Percentiles rank a stretch among this genome's conserved stretches.
phyloP scores from a whole-genome alignment of 2,329 filamentous ascomycete genomes.

The Pseudocercospora macadamiae region DNA sequence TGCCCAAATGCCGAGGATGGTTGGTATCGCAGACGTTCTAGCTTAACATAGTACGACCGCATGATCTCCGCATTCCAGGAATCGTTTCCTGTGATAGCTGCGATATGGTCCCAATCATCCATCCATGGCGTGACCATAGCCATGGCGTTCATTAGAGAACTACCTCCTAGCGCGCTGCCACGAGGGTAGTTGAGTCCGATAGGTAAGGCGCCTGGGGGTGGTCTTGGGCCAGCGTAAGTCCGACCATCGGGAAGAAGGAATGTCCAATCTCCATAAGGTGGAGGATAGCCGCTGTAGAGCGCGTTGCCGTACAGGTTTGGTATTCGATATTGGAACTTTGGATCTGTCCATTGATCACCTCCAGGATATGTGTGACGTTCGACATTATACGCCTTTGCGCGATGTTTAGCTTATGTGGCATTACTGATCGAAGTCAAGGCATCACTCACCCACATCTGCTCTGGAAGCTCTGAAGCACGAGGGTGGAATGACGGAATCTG shows the following conservation, averaged over 20 bases:
- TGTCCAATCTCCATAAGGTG: slow-evolving; percentile 8
- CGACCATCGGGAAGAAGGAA: slow-evolving; percentile 52
- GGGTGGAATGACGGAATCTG: slow-evolving; percentile 18
- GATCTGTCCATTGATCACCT: slow-evolving; percentile 3
- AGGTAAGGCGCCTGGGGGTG: slow-evolving; percentile 29
- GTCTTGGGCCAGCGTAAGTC: slow-evolving; percentile 55
- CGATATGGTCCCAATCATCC: slow-evolving; percentile 62
- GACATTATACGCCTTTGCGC: background rate
- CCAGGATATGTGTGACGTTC: background rate
- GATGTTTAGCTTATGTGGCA: background rate
- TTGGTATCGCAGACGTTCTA: slow-evolving; percentile 51
- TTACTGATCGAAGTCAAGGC: background rate
- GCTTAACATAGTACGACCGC: slow-evolving; percentile 56
- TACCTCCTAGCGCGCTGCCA: slow-evolving; percentile 59
- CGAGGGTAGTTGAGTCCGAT: slow-evolving; percentile 57
- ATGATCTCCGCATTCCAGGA: slow-evolving; percentile 62
- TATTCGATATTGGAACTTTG: slow-evolving; percentile 9
- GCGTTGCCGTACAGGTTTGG: slow-evolving; percentile 7
- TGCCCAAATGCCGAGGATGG: slow-evolving; percentile 51
- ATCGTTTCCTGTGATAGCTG: slow-evolving; percentile 59
- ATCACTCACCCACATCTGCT: slow-evolving; percentile 12
- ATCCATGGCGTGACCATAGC: slow-evolving; percentile 61
- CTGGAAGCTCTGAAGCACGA: slow-evolving; percentile 14
- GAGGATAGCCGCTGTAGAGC: slow-evolving; percentile 9
- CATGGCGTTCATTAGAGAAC: slow-evolving; percentile 63